These are phyloP conservation scores for Zymoseptoria passerinii DNA, from an alignment of 2,329 filamentous ascomycete genomes.

Conservation along the genomic window DNA sequence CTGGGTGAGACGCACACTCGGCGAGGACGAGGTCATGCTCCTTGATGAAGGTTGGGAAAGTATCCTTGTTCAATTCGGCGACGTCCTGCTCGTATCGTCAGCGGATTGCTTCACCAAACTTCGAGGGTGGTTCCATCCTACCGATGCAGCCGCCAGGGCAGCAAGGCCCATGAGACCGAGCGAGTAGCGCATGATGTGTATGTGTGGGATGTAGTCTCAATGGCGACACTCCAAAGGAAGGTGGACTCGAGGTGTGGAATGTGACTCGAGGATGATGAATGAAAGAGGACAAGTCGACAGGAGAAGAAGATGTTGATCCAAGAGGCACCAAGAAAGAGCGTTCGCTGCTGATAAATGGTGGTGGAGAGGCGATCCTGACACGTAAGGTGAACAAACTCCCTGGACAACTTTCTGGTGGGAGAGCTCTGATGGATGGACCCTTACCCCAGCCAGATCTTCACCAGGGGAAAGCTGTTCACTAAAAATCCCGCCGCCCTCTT, in stretches of 20 bases:
- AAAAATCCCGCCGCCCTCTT: no score
- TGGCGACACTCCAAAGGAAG: neutral
- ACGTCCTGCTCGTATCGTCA: conserved; percentile 57
- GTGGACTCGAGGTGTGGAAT: neutral
- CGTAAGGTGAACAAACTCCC: neutral
- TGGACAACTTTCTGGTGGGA: no score
- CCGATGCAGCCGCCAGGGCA: conserved; percentile 52
- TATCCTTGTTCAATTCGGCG: conserved; percentile 72
- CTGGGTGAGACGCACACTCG: conserved; percentile 63
- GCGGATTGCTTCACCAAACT: neutral
- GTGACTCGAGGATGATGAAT: neutral
- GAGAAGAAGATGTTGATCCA: neutral
- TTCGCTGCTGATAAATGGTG: neutral
- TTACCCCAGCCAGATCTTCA: no score
- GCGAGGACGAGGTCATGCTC: conserved; percentile 82
- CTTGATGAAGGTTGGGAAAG: conserved; percentile 78
- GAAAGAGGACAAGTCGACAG: neutral
- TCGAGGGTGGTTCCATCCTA: neutral
- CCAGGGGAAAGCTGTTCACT: no score
- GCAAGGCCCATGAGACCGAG: conserved; percentile 44
- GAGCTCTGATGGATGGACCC: no score
- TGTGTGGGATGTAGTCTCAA: neutral
- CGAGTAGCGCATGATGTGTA: conserved; percentile 21
- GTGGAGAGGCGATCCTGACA: neutral
- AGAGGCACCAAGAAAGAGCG: neutral